phyloP scores from a whole-genome alignment of 768 basidiomycete genomes.

The Tephrocybe rancida region DNA sequence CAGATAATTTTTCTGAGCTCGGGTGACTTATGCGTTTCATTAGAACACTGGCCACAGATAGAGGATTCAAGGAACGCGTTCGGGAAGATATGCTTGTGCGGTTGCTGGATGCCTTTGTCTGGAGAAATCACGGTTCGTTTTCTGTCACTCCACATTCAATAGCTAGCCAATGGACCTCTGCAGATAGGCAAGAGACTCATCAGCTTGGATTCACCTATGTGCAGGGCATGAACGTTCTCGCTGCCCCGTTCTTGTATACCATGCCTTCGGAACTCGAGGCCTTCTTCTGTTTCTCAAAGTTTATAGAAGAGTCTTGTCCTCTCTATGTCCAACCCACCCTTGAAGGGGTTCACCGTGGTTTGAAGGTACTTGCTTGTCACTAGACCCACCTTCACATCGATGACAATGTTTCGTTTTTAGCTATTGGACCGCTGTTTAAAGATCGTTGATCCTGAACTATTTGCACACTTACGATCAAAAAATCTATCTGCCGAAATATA shows the following conservation, averaged over 20 bases:
- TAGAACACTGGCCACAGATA: conserved; percentile 93
- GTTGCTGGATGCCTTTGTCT: conserved; percentile 96
- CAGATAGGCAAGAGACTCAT: conserved; percentile 78
- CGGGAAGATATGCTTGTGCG: conserved; percentile 97
- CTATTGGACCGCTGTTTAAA: conserved; percentile 91
- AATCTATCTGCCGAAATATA: conserved; percentile 96
- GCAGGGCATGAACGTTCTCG: conserved; percentile 99
- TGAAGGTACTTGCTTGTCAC: conserved; percentile 84
- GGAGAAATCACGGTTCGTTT: conserved; percentile 81
- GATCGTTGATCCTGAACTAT: conserved; percentile 89
- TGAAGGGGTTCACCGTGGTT: conserved; percentile 92
- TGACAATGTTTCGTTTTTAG: conserved; percentile 38
- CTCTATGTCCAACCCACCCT: conserved; percentile 97
- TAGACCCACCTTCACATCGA: neutral
- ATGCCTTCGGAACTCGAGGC: conserved; percentile 99
- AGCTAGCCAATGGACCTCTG: neutral
- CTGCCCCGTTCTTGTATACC: conserved; percentile 96
- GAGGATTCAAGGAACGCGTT: conserved; percentile 96
- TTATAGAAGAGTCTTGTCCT: conserved; percentile 94
- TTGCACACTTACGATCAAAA: conserved; percentile 78
- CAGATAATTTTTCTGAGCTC: neutral
- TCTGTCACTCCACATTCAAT: neutral
- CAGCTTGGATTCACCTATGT: conserved; percentile 93
- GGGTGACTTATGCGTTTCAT: neutral
- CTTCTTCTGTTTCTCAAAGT: conserved; percentile 94